Base-by-base conservation (phyloP, 2,329 filamentous ascomycete genomes). In the Plectosphaerella sp. region DNA sequence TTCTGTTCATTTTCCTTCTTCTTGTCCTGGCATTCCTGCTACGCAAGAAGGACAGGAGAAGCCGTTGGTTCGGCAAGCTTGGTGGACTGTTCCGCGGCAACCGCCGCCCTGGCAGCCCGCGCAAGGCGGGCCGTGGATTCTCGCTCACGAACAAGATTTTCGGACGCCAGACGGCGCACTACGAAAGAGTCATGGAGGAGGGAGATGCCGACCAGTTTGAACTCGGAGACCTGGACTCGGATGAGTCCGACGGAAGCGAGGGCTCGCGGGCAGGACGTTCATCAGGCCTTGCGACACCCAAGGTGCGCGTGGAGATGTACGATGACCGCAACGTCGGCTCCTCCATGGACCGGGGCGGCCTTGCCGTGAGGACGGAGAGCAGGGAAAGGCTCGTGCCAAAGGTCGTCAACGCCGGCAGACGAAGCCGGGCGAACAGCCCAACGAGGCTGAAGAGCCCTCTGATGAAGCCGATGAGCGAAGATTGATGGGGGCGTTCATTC, bases 141-240 rank as follows among this genome's bases (percentile, higher is more conserved):
- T 76, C 79, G 1, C 64, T 80, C 61, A 77, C 78, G 8, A 78
- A 78, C 56, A 89, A 88, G 63, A 68, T 94, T 5, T 88, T 95
- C 56, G 80, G 79, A 14, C 78, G 81, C 5, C 70, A 67, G 48
- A 70, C 73, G 1, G 64, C 75, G 8, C 74, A 80, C 3, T 97
- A 97, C 64, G 92, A 97, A 64, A 85, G 91, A 28, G 87, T 97
- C 3, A 72, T 95, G 49, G 91, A 97, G 70, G 88, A 92, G 59
- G 91, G 88, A 12, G 81, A 83, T n/a, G 72, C 73, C 11, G 73
- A 81, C 51, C 87, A 91, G 42, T 93, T 96, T 63, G 92, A 97
- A 65, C 79, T 97, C 2, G 83, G 80, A 25, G 84, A 84, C 15
- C 71, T 83, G 9, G 82, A 85, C 28, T 84, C 83, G 1, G 79